Base-by-base conservation (phyloP, 225 moss, liverwort and hornwort species). In the Ulota crispa region DNA sequence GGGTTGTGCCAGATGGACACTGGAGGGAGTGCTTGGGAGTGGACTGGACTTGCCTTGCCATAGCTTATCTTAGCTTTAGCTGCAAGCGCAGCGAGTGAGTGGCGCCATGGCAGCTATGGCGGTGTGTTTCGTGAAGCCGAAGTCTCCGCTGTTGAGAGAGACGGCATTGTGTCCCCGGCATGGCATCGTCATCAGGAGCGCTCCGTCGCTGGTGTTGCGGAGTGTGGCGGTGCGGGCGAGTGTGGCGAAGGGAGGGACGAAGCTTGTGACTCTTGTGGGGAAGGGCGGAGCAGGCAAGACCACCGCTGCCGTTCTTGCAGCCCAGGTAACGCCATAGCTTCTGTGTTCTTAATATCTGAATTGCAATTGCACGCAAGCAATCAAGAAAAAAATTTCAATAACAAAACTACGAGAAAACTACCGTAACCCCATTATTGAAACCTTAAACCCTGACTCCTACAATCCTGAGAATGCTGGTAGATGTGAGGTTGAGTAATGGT, bases 241-340 rank as follows among this genome's bases (percentile, higher is more conserved):
- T 59, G 68, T 20, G 62, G 72, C 26, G 27, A 82, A 77, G 69
- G 83, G 47, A 59, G 77, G 50, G 50, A 50, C 79, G 75, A 93
- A 90, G 92, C 88, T 99, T 61, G 93, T 99, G 63, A 96, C 98
- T 6, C 82, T 99, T 19, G 88, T 99, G 20, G 96, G 98, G 24
- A 99, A 99, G 81, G 98, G 98, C 16, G 98, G 98, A 57, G 92
- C 91, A 5, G 98, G 98, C 41, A 99, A 99, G 86, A 99, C 96
- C 64, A 85, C 92, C 57, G 92, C 92, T 72, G 96, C 98, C 11
- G 89, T 99, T 36, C 89, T 99, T 55, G 96, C 98, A 74, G 96
- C 96, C 59, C 93, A 99, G 95, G 98, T 99, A 85, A 41, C 32
- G 14, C 54, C 42, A 31, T 65, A 13, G 45, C 53, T 45, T 6